A percentile compares a stretch with the other conserved stretches of the same genome.
Conservation (phyloP, 768 basidiomycete genomes). For the Nevesoporus exiguus region DNA sequence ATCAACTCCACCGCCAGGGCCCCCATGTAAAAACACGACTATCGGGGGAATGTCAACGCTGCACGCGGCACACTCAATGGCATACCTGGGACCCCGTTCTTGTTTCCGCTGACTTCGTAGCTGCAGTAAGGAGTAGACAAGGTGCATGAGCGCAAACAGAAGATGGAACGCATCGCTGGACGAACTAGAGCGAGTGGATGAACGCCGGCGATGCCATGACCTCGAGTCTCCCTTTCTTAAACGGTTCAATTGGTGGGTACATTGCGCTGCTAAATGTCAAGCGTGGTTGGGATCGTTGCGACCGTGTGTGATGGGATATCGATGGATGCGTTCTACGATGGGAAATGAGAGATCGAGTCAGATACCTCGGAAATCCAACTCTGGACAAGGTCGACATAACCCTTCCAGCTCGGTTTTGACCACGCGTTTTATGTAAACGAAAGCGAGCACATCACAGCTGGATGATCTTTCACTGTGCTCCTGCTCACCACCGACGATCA, state of each 20-base stretch:
- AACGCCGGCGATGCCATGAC: conserved; percentile 49
- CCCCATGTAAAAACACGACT: conserved; percentile 85
- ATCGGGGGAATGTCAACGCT: conserved; percentile 1
- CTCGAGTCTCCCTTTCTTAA: conserved; percentile 59
- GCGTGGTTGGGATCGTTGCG: conserved; percentile 5
- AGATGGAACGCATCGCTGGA: conserved; percentile 15
- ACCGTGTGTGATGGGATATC: conserved; percentile 3
- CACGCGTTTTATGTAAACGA: not conserved
- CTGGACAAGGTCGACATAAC: conserved; percentile 7
- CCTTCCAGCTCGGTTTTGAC: not conserved
- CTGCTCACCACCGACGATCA: not conserved
- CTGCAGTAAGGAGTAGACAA: conserved; percentile 34
- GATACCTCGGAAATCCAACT: conserved; percentile 4
- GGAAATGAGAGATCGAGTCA: conserved; percentile 1
- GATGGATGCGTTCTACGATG: conserved; percentile 18
- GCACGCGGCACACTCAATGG: not conserved
- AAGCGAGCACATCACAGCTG: not conserved
- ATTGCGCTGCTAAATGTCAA: conserved; percentile 31
- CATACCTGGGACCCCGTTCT: conserved; percentile 69
- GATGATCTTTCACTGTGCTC: not conserved
- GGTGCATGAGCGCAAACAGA: not conserved
- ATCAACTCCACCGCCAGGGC: conserved; percentile 77
- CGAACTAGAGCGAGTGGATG: conserved; percentile 73
- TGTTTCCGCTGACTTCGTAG: conserved; percentile 80
- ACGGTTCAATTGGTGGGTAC: conserved; percentile 71